phyloP scores from a whole-genome alignment of 1,284 basidiomycete genomes.

The Tremellales sp. region DNA sequence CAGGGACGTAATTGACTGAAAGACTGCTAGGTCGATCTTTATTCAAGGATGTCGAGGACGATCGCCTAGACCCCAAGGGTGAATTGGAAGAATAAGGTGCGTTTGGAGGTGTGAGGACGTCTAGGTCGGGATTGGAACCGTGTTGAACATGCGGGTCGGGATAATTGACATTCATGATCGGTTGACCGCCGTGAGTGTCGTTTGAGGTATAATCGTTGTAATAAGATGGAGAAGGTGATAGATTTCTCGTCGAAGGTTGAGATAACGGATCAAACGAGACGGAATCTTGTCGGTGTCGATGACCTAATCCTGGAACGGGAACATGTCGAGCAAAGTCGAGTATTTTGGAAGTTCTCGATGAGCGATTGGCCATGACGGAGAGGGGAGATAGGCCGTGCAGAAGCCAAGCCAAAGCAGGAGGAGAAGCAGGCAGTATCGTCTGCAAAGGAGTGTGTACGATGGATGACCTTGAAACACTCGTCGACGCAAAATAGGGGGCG shows the following conservation, averaged over 20 bases:
- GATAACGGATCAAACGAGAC: background rate
- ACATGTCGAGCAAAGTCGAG: background rate
- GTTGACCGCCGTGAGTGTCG: background rate
- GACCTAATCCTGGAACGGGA: background rate
- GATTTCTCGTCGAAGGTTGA: background rate
- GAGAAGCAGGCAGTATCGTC: too few species aligned
- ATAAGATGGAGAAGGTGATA: background rate
- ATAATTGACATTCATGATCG: background rate
- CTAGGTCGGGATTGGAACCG: background rate
- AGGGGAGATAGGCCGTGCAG: background rate
- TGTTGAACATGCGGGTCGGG: too few species aligned
- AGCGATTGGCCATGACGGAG: background rate
- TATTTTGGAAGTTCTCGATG: background rate
- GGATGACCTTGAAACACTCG: too few species aligned
- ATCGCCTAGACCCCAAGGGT: background rate
- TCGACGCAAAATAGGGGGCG: too few species aligned
- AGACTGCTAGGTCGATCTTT: slow-evolving; percentile 40
- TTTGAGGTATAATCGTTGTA: background rate
- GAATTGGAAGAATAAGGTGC: background rate
- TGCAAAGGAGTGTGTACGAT: too few species aligned
- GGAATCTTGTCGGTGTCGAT: background rate
- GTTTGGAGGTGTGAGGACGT: background rate
- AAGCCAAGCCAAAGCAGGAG: too few species aligned
- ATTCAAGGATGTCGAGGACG: slow-evolving; percentile 2
- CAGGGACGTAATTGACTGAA: slow-evolving; percentile 61